These are phyloP conservation scores for Epichloe amarillans DNA, from an alignment of 2,329 filamentous ascomycete genomes.

Conservation along the genomic window DNA sequence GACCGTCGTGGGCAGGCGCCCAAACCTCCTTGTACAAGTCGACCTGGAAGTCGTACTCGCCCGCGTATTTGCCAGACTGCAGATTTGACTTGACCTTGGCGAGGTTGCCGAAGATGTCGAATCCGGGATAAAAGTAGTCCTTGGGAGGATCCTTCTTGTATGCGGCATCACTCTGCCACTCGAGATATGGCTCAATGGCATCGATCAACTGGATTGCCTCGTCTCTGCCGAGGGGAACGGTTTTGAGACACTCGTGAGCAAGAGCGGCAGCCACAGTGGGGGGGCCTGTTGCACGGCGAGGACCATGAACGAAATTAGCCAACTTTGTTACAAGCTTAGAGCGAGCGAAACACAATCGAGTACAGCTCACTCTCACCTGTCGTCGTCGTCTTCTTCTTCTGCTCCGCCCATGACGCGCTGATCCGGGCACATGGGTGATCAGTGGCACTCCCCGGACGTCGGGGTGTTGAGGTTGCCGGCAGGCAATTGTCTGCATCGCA, in stretches of 20 bases:
- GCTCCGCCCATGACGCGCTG: conserved; percentile 6
- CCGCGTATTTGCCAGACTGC: conserved; percentile 27
- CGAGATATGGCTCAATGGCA: conserved; percentile 26
- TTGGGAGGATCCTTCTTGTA: conserved; percentile 38
- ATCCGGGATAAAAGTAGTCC: conserved; percentile 33
- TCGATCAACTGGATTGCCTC: conserved; percentile 22
- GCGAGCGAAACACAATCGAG: neutral
- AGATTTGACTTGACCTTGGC: conserved; percentile 31
- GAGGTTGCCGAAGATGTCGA: conserved; percentile 33
- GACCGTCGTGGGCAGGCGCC: conserved; percentile 46
- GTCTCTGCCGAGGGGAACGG: conserved; percentile 24
- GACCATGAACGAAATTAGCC: neutral
- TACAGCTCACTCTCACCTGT: neutral
- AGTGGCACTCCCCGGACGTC: conserved; percentile 10
- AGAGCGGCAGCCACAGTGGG: conserved; percentile 21
- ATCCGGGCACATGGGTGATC: conserved; percentile 6
- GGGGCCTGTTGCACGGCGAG: conserved; percentile 10
- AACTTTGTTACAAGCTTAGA: neutral
- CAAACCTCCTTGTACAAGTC: conserved; percentile 38
- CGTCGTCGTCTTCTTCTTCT: neutral
- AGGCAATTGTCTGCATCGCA: conserved; percentile 26
- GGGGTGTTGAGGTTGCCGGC: conserved; percentile 19
- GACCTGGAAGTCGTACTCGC: conserved; percentile 41
- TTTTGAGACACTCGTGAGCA: conserved; percentile 25
- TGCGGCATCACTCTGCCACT: conserved; percentile 35